A percentile compares a stretch with the other conserved stretches of the same genome.
Conservation (phyloP, 1,139 yeast genomes). For the Yamadazyma siamensis region DNA sequence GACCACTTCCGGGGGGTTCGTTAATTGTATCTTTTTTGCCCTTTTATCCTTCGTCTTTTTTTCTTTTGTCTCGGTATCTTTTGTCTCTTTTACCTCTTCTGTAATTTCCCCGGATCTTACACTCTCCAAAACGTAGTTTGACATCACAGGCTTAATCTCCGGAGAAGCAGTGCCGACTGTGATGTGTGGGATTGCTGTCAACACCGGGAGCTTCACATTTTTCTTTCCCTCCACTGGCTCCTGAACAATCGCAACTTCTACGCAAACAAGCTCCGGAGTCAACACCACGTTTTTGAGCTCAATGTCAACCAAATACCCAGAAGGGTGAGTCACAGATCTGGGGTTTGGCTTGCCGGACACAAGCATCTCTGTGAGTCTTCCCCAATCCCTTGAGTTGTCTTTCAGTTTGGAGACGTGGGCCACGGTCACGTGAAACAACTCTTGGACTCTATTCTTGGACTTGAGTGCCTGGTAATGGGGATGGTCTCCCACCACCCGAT, state of each 20-base stretch:
- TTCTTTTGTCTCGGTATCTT: too few relatives aligned
- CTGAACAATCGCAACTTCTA: constrained; percentile 42
- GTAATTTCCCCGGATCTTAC: too few relatives aligned
- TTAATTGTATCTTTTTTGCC: too few relatives aligned
- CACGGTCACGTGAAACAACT: constrained; percentile 73
- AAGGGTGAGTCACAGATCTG: constrained; percentile 40
- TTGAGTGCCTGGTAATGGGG: constrained; percentile 29
- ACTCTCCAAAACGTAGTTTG: constrained; percentile 26
- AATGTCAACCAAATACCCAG: too few relatives aligned
- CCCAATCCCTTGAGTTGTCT: constrained; percentile 23
- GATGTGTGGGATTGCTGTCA: constrained; percentile 61
- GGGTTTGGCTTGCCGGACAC: too few relatives aligned
- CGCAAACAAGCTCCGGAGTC: constrained; percentile 51
- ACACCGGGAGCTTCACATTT: constrained; percentile 20
- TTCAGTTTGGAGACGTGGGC: constrained; percentile 48
- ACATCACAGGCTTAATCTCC: constrained; percentile 43
- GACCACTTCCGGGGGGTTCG: background rate
- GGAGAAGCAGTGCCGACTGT: constrained; percentile 64
- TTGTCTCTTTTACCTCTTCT: too few relatives aligned
- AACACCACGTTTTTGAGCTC: constrained; percentile 31
- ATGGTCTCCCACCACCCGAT: constrained; percentile 12
- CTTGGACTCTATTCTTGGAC: constrained; percentile 41
- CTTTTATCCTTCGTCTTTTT: too few relatives aligned
- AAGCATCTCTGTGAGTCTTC: constrained; percentile 14
- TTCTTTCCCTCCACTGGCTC: background rate